Base-by-base conservation (phyloP, 2,329 filamentous ascomycete species). In the Conoideocrella luteorostrata region DNA sequence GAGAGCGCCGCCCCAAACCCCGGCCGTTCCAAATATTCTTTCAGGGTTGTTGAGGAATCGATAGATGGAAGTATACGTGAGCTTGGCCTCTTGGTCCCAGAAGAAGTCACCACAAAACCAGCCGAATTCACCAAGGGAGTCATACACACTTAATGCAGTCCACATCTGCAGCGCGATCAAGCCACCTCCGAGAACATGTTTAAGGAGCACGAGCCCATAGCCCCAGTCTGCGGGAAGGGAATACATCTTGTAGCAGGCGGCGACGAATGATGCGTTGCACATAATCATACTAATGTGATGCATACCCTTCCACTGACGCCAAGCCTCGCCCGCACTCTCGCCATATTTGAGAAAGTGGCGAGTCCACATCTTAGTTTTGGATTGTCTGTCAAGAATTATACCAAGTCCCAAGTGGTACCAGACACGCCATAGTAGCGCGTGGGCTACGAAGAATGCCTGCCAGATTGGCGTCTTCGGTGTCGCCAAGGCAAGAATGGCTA, bases 41-140 rank as follows among this genome's bases (percentile, higher is more conserved):
- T 98, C 93, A 0, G 93, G 93, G 58, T 97, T 98, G 69, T 98
- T 98, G 52, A 98, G 73, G 67, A 95, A 98, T 38, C 93, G 88
- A 64, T 98, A 98, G 56, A 98, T 98, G 49, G 91, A 94, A 53
- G 86, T 89, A 66, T 98, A 98, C 1, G 88, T 97, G 49, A 97
- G 74, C 66, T 93, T 95, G 11, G 84, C 84, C 10, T 83, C 80
- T 36, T 88, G 84, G 49, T 96, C 88, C 60, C 93, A 96, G 74
- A 98, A 97, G 71, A 97, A 98, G 62, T 98, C 93, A 15, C 93
- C 93, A 59, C 90, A 97, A 72, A 97, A 97, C 91, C 91, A 98
- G 55, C 93, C 93, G 57, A 97, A 98, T 59, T 98, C 93, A 45
- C 93, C 93, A 0, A 98, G 79, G 2, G 88, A 94, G 40, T 96